phyloP scores from a whole-genome alignment of 208 protist species.

The Balamuthia mandrillaris region DNA sequence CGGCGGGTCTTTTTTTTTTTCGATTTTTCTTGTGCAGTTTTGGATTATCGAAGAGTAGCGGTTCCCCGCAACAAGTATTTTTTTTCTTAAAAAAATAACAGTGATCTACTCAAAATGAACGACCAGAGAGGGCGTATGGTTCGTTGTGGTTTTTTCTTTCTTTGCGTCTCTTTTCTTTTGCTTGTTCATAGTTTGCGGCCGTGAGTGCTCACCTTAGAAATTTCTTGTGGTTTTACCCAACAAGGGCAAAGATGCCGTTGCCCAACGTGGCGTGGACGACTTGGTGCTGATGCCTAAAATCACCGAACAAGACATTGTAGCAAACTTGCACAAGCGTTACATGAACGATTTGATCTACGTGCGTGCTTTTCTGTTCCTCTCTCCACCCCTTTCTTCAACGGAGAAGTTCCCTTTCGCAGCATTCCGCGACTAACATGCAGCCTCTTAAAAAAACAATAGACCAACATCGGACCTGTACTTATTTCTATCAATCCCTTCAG shows the following conservation, averaged over 20 bases:
- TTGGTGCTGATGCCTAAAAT: conserved; percentile 85
- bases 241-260: conserved; percentile 19
- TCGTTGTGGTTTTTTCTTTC: too few relatives aligned
- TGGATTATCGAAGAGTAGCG: too few relatives aligned
- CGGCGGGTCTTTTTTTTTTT: too few relatives aligned
- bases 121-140: too few relatives aligned
- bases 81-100: too few relatives aligned
- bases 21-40: too few relatives aligned
- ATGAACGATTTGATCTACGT: conserved; percentile 65
- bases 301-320: conserved; percentile 79
- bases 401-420: not conserved
- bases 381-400: not conserved
- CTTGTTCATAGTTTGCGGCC: too few relatives aligned
- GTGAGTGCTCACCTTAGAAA: too few relatives aligned
- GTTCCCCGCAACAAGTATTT: too few relatives aligned
- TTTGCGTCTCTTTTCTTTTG: too few relatives aligned
- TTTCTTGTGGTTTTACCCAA: too few relatives aligned
- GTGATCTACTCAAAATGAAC: too few relatives aligned
- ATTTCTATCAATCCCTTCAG: conserved; percentile 84
- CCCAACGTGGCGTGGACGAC: conserved; percentile 79
- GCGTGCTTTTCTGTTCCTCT: not conserved
- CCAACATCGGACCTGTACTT: conserved; percentile 86
- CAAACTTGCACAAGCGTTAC: conserved; percentile 78
- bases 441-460: conserved; percentile 74
- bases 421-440: not conserved